Evolutionary conservation across 1,139 yeast genomes (phyloP), one percentile per base, ranked within the genome.

Genomic region (Debaryomyces psychrophilus): DNA sequence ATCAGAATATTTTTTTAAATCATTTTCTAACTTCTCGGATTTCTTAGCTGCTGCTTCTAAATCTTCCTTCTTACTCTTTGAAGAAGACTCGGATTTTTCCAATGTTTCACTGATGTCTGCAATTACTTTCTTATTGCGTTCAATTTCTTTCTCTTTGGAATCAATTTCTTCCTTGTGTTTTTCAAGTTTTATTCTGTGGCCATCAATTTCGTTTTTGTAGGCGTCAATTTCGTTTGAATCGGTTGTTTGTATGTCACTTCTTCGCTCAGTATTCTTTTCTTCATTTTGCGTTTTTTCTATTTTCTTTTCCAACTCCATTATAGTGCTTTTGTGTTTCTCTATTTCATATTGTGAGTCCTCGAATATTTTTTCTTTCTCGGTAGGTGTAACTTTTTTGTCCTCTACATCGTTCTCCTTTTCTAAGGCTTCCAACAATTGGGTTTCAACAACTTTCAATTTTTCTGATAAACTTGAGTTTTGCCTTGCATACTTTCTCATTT

Each of bases 401-500:
- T 25, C 47, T 41, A 35, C 51, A 47, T 18, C 55, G 46, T 43
- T 55, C 44, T 43, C 52, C 2, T 36, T 23, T 11, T 23, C 23
- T 2, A 12, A 14, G 4, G 37, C 37, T 15, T 40, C 43, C 14
- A 31, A 23, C 25, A 31, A 31, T 40, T 25, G 20, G 6, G 7
- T 22, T 25, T 44, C 44, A 23, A 29, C 22, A 12, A n/a, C 31
- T 11, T 46, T 29, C 11, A 43, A 18, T 20, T 34, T 41, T 27
- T 38, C 36, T 37, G 70, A 64, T 31, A 77, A 57, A 51, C 59
- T 52, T 5, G 55, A 53, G 29, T 53, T 50, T 29, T 58, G 60
- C 35, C 49, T 56, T 2, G 54, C 50, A 43, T 51, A 50, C 41
- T 48, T 62, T 27, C 79, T 66, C 56, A 84, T 62, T 56, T 85